A percentile compares a stretch with the other conserved stretches of the same genome.
phyloP scores from a whole-genome alignment of 148 eudicot species.

The Fallopia convolvulus region DNA sequence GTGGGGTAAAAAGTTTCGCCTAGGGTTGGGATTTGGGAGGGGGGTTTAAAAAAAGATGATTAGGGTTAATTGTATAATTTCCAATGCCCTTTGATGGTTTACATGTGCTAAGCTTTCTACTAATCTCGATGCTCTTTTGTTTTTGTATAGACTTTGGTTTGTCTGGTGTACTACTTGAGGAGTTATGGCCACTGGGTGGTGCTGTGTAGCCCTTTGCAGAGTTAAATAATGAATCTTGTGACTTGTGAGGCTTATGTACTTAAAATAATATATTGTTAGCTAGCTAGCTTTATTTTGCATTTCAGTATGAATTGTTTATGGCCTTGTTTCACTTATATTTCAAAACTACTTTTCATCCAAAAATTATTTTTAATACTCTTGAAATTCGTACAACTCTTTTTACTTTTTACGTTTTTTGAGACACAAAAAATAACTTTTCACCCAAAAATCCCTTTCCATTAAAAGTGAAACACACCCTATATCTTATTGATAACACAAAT shows the following conservation, averaged over 20 bases:
- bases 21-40: slow-evolving; percentile 8
- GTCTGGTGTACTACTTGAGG: slow-evolving; percentile 3
- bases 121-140: neutral
- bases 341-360: too few relatives aligned
- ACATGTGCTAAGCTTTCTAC: slow-evolving; percentile 5
- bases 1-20: neutral
- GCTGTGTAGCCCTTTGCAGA: slow-evolving; percentile 4
- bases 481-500: neutral
- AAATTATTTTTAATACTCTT: too few relatives aligned
- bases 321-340: too few relatives aligned
- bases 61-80: slow-evolving; percentile 1
- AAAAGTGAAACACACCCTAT: too few relatives aligned
- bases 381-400: too few relatives aligned
- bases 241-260: slow-evolving; percentile 3
- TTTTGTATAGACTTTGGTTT: slow-evolving; percentile 2
- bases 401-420: too few relatives aligned
- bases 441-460: too few relatives aligned
- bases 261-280: neutral
- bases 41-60: neutral
- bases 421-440: too few relatives aligned
- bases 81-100: neutral
- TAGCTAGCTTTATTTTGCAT: too few relatives aligned
- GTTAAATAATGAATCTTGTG: slow-evolving; percentile 3
- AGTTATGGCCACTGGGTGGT: neutral
- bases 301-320: too few relatives aligned